Evolutionary conservation across 345 rosid species (phyloP), one percentile per base, ranked within the genome.

Genomic region (Acer negundo): DNA sequence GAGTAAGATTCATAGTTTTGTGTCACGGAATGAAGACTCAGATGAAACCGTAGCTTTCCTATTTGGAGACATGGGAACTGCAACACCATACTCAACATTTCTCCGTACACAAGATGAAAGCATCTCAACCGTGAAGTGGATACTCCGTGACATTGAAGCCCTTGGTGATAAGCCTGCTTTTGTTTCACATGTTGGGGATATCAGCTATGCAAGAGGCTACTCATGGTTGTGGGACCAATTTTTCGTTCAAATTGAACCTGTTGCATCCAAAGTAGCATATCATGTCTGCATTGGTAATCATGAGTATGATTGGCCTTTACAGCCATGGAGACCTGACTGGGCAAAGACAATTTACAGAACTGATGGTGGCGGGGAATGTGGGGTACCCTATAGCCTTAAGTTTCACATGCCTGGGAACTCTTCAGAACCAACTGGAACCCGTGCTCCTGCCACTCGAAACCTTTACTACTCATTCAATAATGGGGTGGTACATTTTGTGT

Each of bases 201-300:
- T 95, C 71, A 95, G 99, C 81, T 95, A 95, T 26, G 98, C 98
- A 0, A 76, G 90, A 84, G 98, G 98, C 53, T 89, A 88, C 83
- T 87, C 93, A 8, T 93, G 98, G 98, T 17, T 93, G 75, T 95
- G 98, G 98, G 98, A 95, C 73, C 91, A 93, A 67, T 93, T 95
- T 81, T 93, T 95, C 66, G 66, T 84, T 76, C 95, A 83, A 73
- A 81, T 92, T 3, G 92, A 93, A 76, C 95, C 98, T 0, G 87
- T 95, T 20, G 94, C 98, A n/a, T 90, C 98, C 31, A 86, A 64
- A 80, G 84, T 93, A 24, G 90, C 97, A 0, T 95, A 95, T 73
- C 98, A 93, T 80, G 98, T 95, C 0, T 95, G 98, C 77, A 95
- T 95, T 56, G 98, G 98, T 70, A 95, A 93, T 79, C 98, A 93